phyloP scores from a whole-genome alignment of 2,329 filamentous ascomycete genomes.

The Trichoderma pleuroti region DNA sequence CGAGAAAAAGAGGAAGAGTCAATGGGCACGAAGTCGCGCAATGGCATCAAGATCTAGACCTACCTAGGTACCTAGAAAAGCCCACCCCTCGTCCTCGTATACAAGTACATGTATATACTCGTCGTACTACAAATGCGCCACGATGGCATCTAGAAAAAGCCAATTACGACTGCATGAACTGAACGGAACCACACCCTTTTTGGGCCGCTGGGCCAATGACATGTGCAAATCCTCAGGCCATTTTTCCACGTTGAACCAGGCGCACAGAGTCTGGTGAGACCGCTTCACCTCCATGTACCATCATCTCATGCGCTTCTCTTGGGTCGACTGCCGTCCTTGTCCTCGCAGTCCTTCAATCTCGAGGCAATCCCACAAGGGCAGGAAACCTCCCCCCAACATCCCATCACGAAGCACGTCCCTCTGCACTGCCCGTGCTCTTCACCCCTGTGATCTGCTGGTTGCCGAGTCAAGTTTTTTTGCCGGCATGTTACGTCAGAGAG shows the following conservation, averaged over 20 bases:
- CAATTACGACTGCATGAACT: too few species aligned
- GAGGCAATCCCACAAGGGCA: conserved; percentile 4
- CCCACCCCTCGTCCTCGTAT: background rate
- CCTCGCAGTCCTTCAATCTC: conserved; percentile 12
- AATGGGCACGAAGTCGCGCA: background rate
- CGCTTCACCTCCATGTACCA: background rate
- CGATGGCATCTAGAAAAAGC: background rate
- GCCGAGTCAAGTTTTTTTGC: conserved; percentile 8
- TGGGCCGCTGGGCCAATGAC: background rate
- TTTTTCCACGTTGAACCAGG: background rate
- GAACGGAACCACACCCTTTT: too few species aligned
- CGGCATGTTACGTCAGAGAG: conserved; percentile 11
- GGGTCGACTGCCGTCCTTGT: background rate
- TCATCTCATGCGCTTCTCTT: background rate
- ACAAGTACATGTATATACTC: too few species aligned
- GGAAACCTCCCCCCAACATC: background rate
- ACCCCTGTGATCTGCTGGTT: conserved; percentile 17
- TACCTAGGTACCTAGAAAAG: too few species aligned
- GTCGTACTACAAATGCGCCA: background rate
- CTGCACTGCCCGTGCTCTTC: conserved; percentile 10
- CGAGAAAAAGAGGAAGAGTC: background rate
- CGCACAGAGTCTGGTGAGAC: background rate
- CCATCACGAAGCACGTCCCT: conserved; percentile 10
- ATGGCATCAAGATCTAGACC: background rate
- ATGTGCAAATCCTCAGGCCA: conserved; percentile 3